Base-by-base conservation (phyloP, 306 rosid genomes). In the Quercus agrifolia region DNA sequence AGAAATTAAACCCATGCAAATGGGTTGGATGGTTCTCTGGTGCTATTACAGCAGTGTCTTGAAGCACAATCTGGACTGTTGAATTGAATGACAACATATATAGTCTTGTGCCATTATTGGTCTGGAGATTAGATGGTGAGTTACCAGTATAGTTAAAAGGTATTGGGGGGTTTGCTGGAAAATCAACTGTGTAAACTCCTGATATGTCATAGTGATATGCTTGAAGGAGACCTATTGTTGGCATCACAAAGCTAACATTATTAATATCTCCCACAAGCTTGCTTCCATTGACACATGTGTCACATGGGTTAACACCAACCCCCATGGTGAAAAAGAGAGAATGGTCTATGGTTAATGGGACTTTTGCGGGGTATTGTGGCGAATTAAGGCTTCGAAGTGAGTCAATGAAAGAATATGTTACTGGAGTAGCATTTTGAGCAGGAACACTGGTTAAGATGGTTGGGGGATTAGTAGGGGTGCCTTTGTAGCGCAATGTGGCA, bases 11-110 rank as follows among this genome's bases (percentile, higher is more conserved):
- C 0, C 94, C 96, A 77, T 93, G 94, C 74, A 92, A 81, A 83
- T 89, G 97, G 44, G 85, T 77, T 14, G 94, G 96, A 73, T 92
- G 97, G 77, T 81, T 93, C 79, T 89, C 96, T 49, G 94, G 94
- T n/a, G 90, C 86, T 62, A 91, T 80, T 83, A 87, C 78, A 52
- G 92, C 88, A 61, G 92, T 87, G 54, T 88, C 93, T 59, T 90
- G 94, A 5, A 91, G 75, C 82, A 90, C 85, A 78, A 91, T n/a
- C 38, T 88, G 87, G 71, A 93, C 91, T 7, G 70, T 85, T 64
- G 95, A 86, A 82, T 87, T 87, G 57, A 77, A 91, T 35, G 69
- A 56, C 82, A 90, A 30, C 61, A 86, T 86, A 55, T 90, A 85
- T 1, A 90, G 57, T 57, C 74, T 90, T 25, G 97, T 91, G 61